phyloP scores from a whole-genome alignment of 805 yeast species.

The Kodamaea jinghongensis region DNA sequence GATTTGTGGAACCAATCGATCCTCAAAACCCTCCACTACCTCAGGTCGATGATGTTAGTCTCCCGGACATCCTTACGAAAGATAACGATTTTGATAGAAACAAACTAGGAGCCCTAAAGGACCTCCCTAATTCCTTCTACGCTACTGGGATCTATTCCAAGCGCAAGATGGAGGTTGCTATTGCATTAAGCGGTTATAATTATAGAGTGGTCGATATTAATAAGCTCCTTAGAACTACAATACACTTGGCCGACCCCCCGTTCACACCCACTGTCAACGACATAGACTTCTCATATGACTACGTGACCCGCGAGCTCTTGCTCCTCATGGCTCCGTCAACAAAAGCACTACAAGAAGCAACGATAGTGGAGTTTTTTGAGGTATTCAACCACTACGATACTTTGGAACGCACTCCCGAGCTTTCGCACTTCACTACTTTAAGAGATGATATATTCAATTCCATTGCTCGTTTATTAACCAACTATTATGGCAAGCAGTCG shows the following conservation, averaged over 20 bases:
- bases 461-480: conserved; percentile 6
- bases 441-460: conserved; percentile 12
- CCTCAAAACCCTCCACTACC: too few relatives aligned
- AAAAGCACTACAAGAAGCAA: not conserved
- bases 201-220: conserved; percentile 13
- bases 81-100: not conserved
- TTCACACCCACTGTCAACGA: conserved; percentile 1
- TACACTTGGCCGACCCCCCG: conserved; percentile 8
- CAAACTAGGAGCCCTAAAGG: not conserved
- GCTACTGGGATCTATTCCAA: conserved; percentile 13
- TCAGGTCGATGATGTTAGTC: too few relatives aligned
- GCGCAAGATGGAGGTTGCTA: conserved; percentile 10
- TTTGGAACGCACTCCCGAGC: too few relatives aligned
- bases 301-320: conserved; percentile 4
- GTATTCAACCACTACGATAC: conserved; percentile 11
- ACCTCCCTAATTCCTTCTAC: conserved; percentile 13
- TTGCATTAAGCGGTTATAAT: conserved; percentile 11
- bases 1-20: too few relatives aligned
- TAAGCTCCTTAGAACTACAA: conserved; percentile 12
- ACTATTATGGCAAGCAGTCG: conserved; percentile 6
- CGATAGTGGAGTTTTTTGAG: conserved; percentile 5
- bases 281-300: conserved; percentile 7
- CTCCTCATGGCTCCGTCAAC: not conserved
- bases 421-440: not conserved
- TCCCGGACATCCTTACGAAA: not conserved